Conservation (phyloP, 352 stramenopile genomes). For the Globisporangium cederbergense region DNA sequence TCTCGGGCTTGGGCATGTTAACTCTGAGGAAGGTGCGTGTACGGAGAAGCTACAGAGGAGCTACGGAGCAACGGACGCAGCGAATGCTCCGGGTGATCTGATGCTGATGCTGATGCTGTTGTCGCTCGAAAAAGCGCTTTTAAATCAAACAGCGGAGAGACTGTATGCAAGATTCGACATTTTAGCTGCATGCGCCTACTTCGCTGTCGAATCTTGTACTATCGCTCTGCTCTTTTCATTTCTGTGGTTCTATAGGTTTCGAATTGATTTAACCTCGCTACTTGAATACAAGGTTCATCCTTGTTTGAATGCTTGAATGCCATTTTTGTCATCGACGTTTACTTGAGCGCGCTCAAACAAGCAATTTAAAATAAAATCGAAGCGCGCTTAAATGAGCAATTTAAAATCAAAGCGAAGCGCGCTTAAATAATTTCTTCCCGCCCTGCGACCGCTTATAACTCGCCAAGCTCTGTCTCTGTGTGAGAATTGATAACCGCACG, state of each 20-base stretch:
- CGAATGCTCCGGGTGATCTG: no score
- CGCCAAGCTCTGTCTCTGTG: slow-evolving; percentile 53
- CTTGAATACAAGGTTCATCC: no score
- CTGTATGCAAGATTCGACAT: neutral
- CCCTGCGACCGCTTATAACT: slow-evolving; percentile 35
- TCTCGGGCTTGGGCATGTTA: slow-evolving; percentile 19
- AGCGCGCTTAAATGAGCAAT: no score
- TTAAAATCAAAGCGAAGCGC: no score
- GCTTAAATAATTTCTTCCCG: no score
- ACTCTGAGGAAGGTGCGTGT: neutral
- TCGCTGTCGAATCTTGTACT: neutral
- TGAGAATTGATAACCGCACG: slow-evolving; percentile 6
- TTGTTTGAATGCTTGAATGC: no score
- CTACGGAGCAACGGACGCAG: no score
- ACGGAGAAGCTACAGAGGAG: neutral
- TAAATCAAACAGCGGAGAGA: neutral
- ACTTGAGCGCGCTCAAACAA: no score
- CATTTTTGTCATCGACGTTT: no score
- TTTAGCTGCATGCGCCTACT: neutral
- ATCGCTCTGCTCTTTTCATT: neutral
- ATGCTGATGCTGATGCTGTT: neutral
- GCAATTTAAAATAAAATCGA: no score
- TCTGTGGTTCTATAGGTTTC: neutral
- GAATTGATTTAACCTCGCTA: slow-evolving; percentile 6
- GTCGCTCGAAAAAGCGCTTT: neutral